phyloP scores from a whole-genome alignment of 1,284 basidiomycete genomes.

The Naganishia albida region DNA sequence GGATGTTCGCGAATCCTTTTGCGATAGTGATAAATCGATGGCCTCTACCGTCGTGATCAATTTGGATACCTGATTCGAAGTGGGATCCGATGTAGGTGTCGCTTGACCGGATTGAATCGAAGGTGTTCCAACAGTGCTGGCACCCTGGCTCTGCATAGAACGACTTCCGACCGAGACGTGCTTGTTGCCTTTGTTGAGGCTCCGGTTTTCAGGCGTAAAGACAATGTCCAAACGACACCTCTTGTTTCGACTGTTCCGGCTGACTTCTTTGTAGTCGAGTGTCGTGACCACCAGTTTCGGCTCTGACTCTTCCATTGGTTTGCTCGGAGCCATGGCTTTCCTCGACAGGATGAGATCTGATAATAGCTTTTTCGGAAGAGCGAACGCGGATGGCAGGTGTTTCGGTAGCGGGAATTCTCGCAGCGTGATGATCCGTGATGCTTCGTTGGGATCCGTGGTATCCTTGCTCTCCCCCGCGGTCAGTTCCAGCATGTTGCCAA shows the following conservation, averaged over 20 bases:
- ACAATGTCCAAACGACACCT: slow-evolving; percentile 44
- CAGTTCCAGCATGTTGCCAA: slow-evolving; percentile 71
- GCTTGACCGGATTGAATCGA: neutral
- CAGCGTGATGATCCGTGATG: slow-evolving; percentile 64
- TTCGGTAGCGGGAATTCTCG: slow-evolving; percentile 79
- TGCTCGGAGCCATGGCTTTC: slow-evolving; percentile 7
- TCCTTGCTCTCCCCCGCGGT: slow-evolving; percentile 58
- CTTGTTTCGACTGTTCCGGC: slow-evolving; percentile 46
- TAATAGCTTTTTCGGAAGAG: slow-evolving; percentile 68
- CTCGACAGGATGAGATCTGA: slow-evolving; percentile 60
- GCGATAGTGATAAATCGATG: neutral
- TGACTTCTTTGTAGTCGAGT: slow-evolving; percentile 29
- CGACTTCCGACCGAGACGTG: slow-evolving; percentile 8
- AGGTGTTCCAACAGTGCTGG: neutral
- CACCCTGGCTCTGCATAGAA: neutral
- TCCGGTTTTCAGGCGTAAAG: slow-evolving; percentile 15
- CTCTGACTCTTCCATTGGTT: neutral
- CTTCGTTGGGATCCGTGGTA: slow-evolving; percentile 42
- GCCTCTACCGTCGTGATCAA: slow-evolving; percentile 1
- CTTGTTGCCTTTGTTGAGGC: slow-evolving; percentile 15
- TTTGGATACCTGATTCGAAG: neutral
- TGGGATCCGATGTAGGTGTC: neutral
- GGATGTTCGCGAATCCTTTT: slow-evolving; percentile 39
- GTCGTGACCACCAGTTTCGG: slow-evolving; percentile 19
- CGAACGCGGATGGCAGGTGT: slow-evolving; percentile 67